Base-by-base conservation (phyloP, 148 eudicot genomes). In the Camellia sinensis region DNA sequence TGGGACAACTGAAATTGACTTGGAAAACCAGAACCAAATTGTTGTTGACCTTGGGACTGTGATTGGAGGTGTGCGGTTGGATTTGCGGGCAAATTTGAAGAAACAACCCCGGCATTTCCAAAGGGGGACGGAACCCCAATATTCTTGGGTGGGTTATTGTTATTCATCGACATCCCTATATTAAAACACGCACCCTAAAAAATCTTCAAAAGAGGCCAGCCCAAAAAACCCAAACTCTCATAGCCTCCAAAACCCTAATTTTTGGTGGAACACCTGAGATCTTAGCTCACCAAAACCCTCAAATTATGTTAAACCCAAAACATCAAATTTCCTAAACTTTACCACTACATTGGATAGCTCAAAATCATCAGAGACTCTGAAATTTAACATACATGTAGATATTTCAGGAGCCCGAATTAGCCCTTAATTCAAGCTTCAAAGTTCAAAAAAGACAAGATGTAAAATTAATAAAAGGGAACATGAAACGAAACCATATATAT, bases 1-100 rank as follows among this genome's bases (percentile, higher is more conserved):
- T 89, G 93, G 3, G 93, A 88, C 65, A 91, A 70, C 82, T 93
- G 94, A 74, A 83, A 90, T 72, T 90, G 94, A 72, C 87, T 81
- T 0, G 85, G 88, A 84, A 82, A 87, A 10, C 89, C 92, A 79
- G 86, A 83, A 70, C 97, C 95, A 54, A 84, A n/a, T 60, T 90
- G 97, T 67, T 86, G 90, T 83, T 84, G 88, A 18, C 68, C 73
- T 67, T 87, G 94, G 73, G 89, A 76, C 70, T 86, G 92, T 45
- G 80, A 74, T 75, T 83, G 91, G 41, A 86, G 80, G 9, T 87
- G 79, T 0, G 86, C 70, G 54, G 83, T 82, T 6, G 86, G 92
- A 83, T 91, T 91, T 29, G 84, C 73, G 41, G 93, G 89, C 82
- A 91, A 52, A 87, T 84, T 88, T 14, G 91, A 88, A 84, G 86